A percentile compares a stretch with the other conserved stretches of the same genome.
Evolutionary conservation across 2,329 filamentous ascomycete species (phyloP).

Genomic region (Aspergillus niger): DNA sequence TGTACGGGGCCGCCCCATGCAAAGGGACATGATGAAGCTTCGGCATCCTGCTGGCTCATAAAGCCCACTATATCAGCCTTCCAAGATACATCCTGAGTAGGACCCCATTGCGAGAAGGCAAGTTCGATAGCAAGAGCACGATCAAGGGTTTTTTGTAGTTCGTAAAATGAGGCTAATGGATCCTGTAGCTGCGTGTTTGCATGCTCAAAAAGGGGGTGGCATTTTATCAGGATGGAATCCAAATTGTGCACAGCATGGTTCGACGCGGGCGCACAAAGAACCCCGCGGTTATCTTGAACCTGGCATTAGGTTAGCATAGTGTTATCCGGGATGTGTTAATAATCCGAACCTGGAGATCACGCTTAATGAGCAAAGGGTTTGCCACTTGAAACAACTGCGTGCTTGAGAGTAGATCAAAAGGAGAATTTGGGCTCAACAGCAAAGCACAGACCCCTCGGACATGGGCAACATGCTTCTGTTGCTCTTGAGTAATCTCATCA

Average conservation of each 20-base stretch:
- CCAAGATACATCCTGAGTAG: background rate
- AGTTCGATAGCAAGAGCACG: background rate
- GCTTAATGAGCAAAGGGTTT: background rate
- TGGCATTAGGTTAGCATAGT: too few relatives aligned
- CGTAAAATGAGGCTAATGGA: too few relatives aligned
- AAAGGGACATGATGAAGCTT: background rate
- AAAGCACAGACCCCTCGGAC: background rate
- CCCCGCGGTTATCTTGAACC: too few relatives aligned
- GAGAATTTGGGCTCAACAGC: background rate
- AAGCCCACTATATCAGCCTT: background rate
- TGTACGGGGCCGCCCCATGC: background rate
- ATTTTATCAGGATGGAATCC: too few relatives aligned
- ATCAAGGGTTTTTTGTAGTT: too few relatives aligned
- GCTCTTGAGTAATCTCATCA: background rate
- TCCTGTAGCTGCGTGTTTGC: too few relatives aligned
- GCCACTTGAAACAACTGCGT: background rate
- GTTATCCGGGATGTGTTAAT: too few relatives aligned
- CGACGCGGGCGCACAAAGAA: too few relatives aligned
- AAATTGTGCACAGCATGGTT: too few relatives aligned
- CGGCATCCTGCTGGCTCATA: background rate
- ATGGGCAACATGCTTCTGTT: background rate
- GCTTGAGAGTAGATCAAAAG: background rate
- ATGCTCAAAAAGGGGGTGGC: too few relatives aligned
- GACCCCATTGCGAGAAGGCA: background rate
- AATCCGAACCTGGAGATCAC: background rate